Percentiles rank a stretch among this genome's conserved stretches.
Conservation (phyloP, 2,329 filamentous ascomycete genomes). For the Simplicillium aogashimaense region DNA sequence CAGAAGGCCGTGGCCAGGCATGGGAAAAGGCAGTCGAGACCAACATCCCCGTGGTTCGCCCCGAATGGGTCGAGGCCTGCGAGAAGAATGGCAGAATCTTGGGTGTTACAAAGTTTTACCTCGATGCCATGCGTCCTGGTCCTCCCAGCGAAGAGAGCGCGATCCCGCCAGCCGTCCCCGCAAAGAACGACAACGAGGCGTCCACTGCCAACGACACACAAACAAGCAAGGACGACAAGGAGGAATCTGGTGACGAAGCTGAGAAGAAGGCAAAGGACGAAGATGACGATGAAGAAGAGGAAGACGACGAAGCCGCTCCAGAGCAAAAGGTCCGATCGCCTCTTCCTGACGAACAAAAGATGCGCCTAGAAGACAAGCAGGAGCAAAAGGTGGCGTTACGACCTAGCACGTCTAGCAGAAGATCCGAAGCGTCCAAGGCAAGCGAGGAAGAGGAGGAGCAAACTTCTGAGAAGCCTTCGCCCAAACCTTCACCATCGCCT, state of each 20-base stretch:
- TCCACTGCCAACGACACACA: constrained; percentile 18
- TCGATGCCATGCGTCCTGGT: constrained; percentile 60
- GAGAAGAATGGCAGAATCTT: constrained; percentile 87
- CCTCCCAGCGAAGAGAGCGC: constrained; percentile 25
- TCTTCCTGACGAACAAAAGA: constrained; percentile 42
- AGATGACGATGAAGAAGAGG: constrained; percentile 11
- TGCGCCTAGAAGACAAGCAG: constrained; percentile 44
- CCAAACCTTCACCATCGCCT: constrained; percentile 35
- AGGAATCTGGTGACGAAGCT: constrained; percentile 14
- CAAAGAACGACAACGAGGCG: constrained; percentile 23
- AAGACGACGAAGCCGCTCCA: constrained; percentile 18
- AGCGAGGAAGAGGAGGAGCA: constrained; percentile 16
- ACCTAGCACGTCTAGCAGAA: constrained; percentile 17
- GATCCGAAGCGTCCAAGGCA: constrained; percentile 11
- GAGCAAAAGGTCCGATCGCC: constrained; percentile 24
- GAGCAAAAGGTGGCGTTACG: constrained; percentile 42
- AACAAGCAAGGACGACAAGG: constrained; percentile 10
- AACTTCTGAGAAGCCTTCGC: constrained; percentile 16
- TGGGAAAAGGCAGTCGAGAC: constrained; percentile 98
- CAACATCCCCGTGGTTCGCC: constrained; percentile 94
- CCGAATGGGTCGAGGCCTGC: constrained; percentile 97
- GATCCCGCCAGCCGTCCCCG: constrained; percentile 13
- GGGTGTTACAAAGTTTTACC: constrained; percentile 89
- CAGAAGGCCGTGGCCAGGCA: constrained; percentile 75
- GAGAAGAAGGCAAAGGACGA: constrained; percentile 12